These are phyloP conservation scores for Solanum pimpinellifolium DNA, from an alignment of 257 asterid genomes.

Conservation along the genomic window DNA sequence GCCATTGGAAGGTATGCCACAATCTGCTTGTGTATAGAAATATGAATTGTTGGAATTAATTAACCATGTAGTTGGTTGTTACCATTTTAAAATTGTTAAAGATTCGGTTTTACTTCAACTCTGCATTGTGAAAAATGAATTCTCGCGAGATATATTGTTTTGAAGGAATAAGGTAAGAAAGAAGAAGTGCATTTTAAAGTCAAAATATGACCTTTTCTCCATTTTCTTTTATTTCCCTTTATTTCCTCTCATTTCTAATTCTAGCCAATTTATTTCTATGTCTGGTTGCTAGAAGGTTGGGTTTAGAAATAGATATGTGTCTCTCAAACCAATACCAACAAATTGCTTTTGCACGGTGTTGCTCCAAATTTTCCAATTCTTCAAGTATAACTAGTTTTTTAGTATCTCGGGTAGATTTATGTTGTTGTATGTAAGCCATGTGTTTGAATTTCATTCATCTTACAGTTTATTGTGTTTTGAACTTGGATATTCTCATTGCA, in stretches of 20 bases:
- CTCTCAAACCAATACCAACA: not conserved
- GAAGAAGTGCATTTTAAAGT: not conserved
- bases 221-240: not conserved
- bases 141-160: not conserved
- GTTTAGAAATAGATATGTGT: not conserved
- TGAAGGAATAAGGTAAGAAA: not conserved
- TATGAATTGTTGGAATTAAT: not conserved
- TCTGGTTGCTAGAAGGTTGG: not conserved
- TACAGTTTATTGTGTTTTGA: constrained; percentile 23
- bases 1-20: constrained; percentile 78
- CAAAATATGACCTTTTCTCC: not conserved
- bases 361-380: not conserved
- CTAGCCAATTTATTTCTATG: not conserved
- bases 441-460: not conserved
- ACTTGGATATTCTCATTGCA: constrained; percentile 41
- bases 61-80: not conserved
- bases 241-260: not conserved
- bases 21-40: not conserved
- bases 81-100: not conserved
- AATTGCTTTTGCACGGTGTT: not conserved
- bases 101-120: not conserved
- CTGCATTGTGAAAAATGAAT: not conserved
- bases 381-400: not conserved
- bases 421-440: not conserved
- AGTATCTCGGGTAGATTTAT: not conserved